A percentile compares a stretch with the other conserved stretches of the same genome.
These are phyloP conservation scores for Globisporangium cederbergense DNA, from an alignment of 352 stramenopile species.

Conservation along the genomic window DNA sequence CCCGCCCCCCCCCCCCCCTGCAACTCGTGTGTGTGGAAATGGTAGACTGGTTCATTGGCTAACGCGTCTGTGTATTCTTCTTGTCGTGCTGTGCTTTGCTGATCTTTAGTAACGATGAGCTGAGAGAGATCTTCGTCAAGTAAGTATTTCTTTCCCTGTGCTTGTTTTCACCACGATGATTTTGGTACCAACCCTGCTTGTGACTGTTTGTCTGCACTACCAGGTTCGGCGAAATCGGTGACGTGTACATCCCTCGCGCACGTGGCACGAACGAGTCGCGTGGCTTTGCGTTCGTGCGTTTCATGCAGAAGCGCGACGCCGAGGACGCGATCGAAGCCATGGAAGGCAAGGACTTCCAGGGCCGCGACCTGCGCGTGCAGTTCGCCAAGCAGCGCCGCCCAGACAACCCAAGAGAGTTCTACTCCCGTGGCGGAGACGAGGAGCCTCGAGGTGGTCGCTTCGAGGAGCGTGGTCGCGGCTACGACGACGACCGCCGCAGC, in stretches of 20 bases:
- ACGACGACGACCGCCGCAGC: constrained; percentile 14
- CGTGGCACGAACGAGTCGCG: constrained; percentile 73
- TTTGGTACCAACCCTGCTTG: neutral
- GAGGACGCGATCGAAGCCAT: constrained; percentile 84
- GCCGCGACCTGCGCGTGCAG: constrained; percentile 67
- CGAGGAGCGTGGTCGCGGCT: constrained; percentile 26
- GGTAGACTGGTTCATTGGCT: neutral
- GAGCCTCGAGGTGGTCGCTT: constrained; percentile 22
- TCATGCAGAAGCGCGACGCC: constrained; percentile 84
- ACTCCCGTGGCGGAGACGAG: constrained; percentile 34
- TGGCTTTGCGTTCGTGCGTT: constrained; percentile 87
- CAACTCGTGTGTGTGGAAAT: neutral
- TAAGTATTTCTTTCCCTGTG: constrained; percentile 31
- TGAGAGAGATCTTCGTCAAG: constrained; percentile 70
- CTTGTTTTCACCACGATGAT: constrained; percentile 1
- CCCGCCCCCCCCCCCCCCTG: too few relatives aligned
- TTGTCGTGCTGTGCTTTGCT: neutral
- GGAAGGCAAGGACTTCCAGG: constrained; percentile 72
- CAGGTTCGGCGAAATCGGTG: constrained; percentile 68
- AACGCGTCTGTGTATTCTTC: neutral
- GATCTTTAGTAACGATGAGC: constrained; percentile 33
- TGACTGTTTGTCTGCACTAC: neutral
- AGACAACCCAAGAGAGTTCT: constrained; percentile 76
- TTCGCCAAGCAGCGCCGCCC: constrained; percentile 75
- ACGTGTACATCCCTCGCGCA: constrained; percentile 81